A percentile compares a stretch with the other conserved stretches of the same genome.
Evolutionary conservation across 805 yeast genomes (phyloP).

Genomic region (Metschnikowia kofuensis): DNA sequence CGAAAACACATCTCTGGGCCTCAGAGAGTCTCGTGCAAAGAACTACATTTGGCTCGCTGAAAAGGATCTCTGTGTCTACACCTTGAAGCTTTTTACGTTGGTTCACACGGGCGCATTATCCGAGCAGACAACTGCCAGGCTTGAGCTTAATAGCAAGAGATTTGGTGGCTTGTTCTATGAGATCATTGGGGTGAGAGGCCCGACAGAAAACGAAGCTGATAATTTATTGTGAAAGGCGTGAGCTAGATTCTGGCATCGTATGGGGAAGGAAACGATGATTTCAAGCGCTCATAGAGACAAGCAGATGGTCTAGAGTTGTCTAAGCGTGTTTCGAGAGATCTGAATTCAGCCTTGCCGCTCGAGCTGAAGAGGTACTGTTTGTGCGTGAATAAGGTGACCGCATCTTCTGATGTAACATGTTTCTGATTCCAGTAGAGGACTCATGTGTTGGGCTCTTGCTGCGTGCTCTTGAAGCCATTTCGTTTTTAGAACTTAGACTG

Average conservation of each 20-base stretch:
- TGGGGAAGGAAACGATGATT: too few species aligned
- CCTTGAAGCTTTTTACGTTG: conserved; percentile 39
- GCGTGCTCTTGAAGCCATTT: background rate
- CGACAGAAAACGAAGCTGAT: background rate
- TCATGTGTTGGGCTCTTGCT: conserved; percentile 14
- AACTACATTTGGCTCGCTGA: conserved; percentile 35
- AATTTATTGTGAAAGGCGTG: background rate
- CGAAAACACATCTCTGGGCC: background rate
- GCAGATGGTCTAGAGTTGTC: background rate
- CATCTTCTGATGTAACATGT: conserved; percentile 7
- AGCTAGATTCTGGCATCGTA: too few species aligned
- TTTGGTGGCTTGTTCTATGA: conserved; percentile 33
- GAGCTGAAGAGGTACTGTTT: conserved; percentile 1
- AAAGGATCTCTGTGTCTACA: conserved; percentile 38
- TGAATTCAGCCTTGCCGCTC: conserved; percentile 7
- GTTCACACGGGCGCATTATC: conserved; percentile 31
- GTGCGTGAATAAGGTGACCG: conserved; percentile 1
- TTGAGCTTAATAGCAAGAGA: conserved; percentile 33
- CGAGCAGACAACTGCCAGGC: conserved; percentile 25
- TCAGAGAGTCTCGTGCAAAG: background rate
- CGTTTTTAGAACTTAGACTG: background rate
- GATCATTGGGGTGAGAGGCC: conserved; percentile 1
- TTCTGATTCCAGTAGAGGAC: conserved; percentile 1
- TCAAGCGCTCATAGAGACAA: background rate
- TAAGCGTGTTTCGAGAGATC: conserved; percentile 1